Conservation (phyloP, 306 rosid species). For the Boehmeria nivea region DNA sequence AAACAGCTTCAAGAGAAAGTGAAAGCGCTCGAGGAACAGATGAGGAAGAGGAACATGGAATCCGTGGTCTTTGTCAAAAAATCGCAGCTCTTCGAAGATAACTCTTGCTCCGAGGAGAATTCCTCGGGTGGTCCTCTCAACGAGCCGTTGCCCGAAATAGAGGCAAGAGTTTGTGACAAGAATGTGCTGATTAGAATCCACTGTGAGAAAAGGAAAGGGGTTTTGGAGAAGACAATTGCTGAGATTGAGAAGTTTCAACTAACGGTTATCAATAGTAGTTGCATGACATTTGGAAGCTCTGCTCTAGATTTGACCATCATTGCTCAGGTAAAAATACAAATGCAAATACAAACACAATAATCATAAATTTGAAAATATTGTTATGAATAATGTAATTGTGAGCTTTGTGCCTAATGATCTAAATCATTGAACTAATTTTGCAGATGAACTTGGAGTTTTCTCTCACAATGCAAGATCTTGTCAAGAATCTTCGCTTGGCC, state of each 20-base stretch:
- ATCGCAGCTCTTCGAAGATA: constrained; percentile 41
- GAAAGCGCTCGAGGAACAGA: constrained; percentile 70
- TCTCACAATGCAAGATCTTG: constrained; percentile 66
- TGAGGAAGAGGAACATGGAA: constrained; percentile 49
- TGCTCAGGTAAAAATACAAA: constrained; percentile 95
- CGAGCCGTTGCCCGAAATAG: constrained; percentile 75
- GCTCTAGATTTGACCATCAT: constrained; percentile 76
- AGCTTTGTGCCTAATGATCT: background rate
- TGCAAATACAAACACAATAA: too few species aligned
- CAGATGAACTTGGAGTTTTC: constrained; percentile 77
- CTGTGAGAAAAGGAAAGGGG: constrained; percentile 70
- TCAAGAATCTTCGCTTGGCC: constrained; percentile 54
- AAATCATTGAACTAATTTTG: constrained; percentile 1
- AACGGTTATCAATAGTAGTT: constrained; percentile 56
- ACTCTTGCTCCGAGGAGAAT: constrained; percentile 26
- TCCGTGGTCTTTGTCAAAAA: constrained; percentile 70
- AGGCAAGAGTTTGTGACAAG: constrained; percentile 73
- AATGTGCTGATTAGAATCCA: constrained; percentile 78
- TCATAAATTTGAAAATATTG: background rate
- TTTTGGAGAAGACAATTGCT: constrained; percentile 48
- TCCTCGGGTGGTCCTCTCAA: constrained; percentile 19
- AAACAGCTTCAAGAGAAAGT: constrained; percentile 80
- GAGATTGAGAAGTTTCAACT: constrained; percentile 73
- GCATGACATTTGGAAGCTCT: constrained; percentile 68
- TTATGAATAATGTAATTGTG: background rate